Evolutionary conservation across 2,329 filamentous ascomycete genomes (phyloP).

Genomic region (Verticillium albo-atrum): DNA sequence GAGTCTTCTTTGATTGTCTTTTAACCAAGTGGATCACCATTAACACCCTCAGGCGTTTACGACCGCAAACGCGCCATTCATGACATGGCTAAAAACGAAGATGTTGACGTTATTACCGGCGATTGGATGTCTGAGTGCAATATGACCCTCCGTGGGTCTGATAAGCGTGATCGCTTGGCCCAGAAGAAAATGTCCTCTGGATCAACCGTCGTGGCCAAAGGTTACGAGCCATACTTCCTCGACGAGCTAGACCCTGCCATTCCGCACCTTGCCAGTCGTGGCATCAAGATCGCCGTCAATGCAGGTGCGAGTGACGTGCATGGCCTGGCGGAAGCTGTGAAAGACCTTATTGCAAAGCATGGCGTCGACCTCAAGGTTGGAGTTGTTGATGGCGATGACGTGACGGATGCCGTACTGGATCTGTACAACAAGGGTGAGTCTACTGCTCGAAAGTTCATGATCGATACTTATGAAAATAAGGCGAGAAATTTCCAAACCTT

Average conservation of each 20-base stretch:
- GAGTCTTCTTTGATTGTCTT: background rate
- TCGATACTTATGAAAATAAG: background rate
- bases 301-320: constrained; percentile 27
- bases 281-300: constrained; percentile 30
- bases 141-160: constrained; percentile 22
- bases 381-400: constrained; percentile 28
- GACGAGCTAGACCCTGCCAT: constrained; percentile 25
- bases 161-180: constrained; percentile 19
- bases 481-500: constrained; percentile 14
- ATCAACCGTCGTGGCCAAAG: constrained; percentile 17
- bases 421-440: constrained; percentile 18
- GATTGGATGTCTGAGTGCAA: constrained; percentile 26
- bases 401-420: constrained; percentile 18
- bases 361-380: constrained; percentile 25
- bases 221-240: constrained; percentile 37
- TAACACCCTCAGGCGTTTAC: constrained; percentile 25
- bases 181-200: constrained; percentile 19
- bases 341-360: constrained; percentile 19
- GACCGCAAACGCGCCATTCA: constrained; percentile 27
- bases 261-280: constrained; percentile 19
- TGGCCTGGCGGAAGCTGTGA: constrained; percentile 14
- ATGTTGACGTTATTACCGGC: constrained; percentile 23
- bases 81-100: constrained; percentile 18
- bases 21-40: background rate
- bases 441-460: background rate